phyloP scores from a whole-genome alignment of 495 filamentous ascomycete species.

The Aspergillus mulundensis region DNA sequence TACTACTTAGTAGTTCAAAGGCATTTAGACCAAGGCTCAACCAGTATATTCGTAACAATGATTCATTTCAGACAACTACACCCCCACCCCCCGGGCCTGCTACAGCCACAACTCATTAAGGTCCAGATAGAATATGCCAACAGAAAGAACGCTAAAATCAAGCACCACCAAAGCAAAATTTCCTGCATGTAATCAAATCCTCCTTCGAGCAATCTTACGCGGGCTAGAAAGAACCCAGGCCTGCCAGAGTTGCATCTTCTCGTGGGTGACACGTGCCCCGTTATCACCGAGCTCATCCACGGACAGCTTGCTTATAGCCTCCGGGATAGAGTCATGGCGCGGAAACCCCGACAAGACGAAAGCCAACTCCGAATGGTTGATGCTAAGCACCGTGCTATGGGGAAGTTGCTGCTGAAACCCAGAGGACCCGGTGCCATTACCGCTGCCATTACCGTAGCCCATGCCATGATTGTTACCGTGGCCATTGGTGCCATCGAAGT shows the following conservation, averaged over 20 bases:
- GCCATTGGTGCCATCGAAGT: slow-evolving; percentile 2
- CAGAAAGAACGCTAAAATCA: slow-evolving; percentile 2
- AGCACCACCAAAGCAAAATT: background rate
- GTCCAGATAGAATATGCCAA: background rate
- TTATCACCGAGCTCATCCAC: slow-evolving; percentile 57
- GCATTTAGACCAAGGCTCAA: too few relatives aligned
- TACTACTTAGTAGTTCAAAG: too few relatives aligned
- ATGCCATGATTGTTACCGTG: slow-evolving; percentile 14
- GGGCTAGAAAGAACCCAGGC: slow-evolving; percentile 53
- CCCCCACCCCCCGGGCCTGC: too few relatives aligned
- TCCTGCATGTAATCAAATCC: background rate
- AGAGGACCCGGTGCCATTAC: slow-evolving; percentile 6
- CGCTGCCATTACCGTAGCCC: slow-evolving; percentile 17
- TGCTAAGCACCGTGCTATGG: slow-evolving; percentile 6
- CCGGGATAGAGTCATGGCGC: slow-evolving; percentile 15
- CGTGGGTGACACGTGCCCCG: slow-evolving; percentile 46
- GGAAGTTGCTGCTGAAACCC: slow-evolving; percentile 9
- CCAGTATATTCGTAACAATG: background rate
- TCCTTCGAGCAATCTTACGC: slow-evolving; percentile 3
- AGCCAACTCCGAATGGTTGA: slow-evolving; percentile 5
- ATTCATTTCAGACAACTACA: background rate
- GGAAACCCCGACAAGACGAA: background rate
- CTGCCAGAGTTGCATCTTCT: slow-evolving; percentile 59
- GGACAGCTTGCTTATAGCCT: slow-evolving; percentile 23
- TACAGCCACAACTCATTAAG: background rate